A percentile compares a stretch with the other conserved stretches of the same genome.
Evolutionary conservation across 441 rosid genomes (phyloP).

Genomic region (Isatis lusitanica): DNA sequence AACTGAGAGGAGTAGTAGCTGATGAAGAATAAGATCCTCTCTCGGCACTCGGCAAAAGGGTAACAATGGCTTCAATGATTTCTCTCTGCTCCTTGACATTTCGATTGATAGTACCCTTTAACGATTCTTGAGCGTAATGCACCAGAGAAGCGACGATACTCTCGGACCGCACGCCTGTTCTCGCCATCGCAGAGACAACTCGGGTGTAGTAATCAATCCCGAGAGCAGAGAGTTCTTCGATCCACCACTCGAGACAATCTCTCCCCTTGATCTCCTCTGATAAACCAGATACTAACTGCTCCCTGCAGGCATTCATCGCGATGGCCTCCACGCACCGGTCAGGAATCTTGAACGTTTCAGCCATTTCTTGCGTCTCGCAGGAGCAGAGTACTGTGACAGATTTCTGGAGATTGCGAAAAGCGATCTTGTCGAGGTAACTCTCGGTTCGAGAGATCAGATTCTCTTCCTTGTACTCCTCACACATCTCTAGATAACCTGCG

Average conservation of each 20-base stretch:
- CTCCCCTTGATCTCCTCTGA: constrained; percentile 60
- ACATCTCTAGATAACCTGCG: constrained; percentile 82
- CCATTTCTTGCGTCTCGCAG: constrained; percentile 54
- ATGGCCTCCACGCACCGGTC: constrained; percentile 69
- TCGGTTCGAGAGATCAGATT: constrained; percentile 66
- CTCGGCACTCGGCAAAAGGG: constrained; percentile 54
- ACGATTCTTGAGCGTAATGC: constrained; percentile 70
- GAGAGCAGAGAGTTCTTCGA: constrained; percentile 66
- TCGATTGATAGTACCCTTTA: constrained; percentile 49
- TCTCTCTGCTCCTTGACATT: constrained; percentile 55
- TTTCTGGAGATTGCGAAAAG: constrained; percentile 57
- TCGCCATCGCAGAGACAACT: constrained; percentile 61
- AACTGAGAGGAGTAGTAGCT: constrained; percentile 46
- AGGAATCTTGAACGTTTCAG: constrained; percentile 58
- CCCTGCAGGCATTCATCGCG: constrained; percentile 70
- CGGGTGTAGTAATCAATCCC: constrained; percentile 57
- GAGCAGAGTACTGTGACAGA: constrained; percentile 66
- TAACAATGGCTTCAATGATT: constrained; percentile 63
- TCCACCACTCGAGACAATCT: constrained; percentile 71
- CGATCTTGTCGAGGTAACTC: constrained; percentile 54
- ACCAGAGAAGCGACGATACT: constrained; percentile 63
- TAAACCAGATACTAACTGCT: constrained; percentile 64
- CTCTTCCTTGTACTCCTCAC: constrained; percentile 69
- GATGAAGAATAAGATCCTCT: constrained; percentile 39
- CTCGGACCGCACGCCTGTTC: constrained; percentile 54